phyloP scores from a whole-genome alignment of 306 rosid species.

The Quercus variabilis region DNA sequence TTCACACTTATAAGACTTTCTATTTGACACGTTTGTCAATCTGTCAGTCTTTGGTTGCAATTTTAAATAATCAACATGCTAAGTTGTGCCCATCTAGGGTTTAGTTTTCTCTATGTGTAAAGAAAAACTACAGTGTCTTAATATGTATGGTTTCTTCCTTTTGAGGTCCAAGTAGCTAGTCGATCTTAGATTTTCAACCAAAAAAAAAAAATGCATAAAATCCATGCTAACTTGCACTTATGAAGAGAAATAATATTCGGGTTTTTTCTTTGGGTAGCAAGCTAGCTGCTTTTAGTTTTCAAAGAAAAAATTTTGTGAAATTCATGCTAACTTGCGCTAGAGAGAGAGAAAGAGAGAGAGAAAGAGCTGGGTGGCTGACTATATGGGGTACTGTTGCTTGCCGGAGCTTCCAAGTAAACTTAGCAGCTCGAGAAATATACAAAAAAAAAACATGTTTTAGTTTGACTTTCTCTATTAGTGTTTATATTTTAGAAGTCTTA shows the following conservation, averaged over 20 bases:
- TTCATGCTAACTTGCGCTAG: constrained; percentile 14
- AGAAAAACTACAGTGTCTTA: background rate
- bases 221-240: constrained; percentile 28
- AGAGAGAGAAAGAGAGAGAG: constrained; percentile 13
- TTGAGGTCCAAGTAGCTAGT: no score
- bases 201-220: constrained; percentile 18
- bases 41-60: constrained; percentile 19
- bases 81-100: constrained; percentile 13
- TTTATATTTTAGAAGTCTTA: background rate
- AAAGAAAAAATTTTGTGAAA: constrained; percentile 26
- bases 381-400: constrained; percentile 55
- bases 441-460: constrained; percentile 17
- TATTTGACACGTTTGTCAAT: constrained; percentile 28
- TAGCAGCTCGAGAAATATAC: constrained; percentile 54
- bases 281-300: background rate
- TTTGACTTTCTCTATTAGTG: constrained; percentile 46
- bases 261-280: background rate
- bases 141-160: no score
- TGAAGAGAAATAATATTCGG: background rate
- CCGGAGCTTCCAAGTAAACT: constrained; percentile 63
- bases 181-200: no score
- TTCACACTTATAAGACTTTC: constrained; percentile 14
- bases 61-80: constrained; percentile 18
- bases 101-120: background rate
- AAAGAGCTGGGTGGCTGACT: constrained; percentile 35